phyloP scores from a whole-genome alignment of 139 green algal genomes.

The Pseudopediastrum boryanum region DNA sequence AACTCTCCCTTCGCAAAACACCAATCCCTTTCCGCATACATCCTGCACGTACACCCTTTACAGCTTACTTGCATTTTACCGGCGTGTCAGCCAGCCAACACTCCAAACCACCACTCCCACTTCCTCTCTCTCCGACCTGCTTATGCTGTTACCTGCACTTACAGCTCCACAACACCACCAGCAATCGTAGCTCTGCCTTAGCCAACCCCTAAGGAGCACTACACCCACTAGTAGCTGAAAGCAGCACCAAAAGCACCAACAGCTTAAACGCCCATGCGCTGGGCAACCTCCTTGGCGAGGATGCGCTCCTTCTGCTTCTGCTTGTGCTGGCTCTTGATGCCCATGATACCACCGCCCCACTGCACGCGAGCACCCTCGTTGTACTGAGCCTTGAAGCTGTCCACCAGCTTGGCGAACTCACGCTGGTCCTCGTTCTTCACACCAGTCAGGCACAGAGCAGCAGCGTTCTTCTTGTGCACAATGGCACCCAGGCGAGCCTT shows the following conservation, averaged over 20 bases:
- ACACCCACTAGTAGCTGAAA: too few species aligned
- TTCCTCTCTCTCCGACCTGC: too few species aligned
- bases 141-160: too few species aligned
- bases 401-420: constrained; percentile 98
- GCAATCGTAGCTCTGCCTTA: too few species aligned
- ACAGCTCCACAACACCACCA: too few species aligned
- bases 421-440: constrained; percentile 99
- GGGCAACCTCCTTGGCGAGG: constrained; percentile 85
- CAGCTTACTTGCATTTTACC: too few species aligned
- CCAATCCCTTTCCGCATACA: too few species aligned
- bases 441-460: constrained; percentile 88
- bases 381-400: constrained; percentile 89
- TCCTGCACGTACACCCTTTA: too few species aligned
- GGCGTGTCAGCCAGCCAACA: too few species aligned
- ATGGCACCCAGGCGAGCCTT: constrained; percentile 91
- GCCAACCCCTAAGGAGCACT: too few species aligned
- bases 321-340: constrained; percentile 95
- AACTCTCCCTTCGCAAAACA: too few species aligned
- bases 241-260: background rate
- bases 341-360: constrained; percentile 98
- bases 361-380: constrained; percentile 87
- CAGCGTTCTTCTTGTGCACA: constrained; percentile 99
- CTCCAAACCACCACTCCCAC: too few species aligned
- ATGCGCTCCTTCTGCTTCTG: constrained; percentile 82
- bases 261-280: constrained; percentile 65